Percentiles rank a stretch among this genome's conserved stretches.
phyloP scores from a whole-genome alignment of 371 early-diverging fungal species.

The Apophysomyces sp. region DNA sequence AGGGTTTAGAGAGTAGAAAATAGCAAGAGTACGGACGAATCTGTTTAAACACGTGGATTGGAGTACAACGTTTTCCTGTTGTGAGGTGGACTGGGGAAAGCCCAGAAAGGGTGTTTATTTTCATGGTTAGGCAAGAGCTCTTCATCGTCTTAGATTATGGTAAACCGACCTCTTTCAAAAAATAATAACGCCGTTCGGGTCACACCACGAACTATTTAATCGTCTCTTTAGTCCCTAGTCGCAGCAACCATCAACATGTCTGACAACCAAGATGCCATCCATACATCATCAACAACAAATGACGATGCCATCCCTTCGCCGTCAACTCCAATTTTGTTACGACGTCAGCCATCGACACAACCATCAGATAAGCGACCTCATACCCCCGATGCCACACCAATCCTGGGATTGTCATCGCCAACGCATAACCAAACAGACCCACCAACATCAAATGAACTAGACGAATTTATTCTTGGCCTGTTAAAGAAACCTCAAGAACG shows the following conservation, averaged over 20 bases:
- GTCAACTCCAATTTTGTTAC: not conserved
- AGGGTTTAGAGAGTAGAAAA: too few species aligned
- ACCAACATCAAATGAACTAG: constrained; percentile 32
- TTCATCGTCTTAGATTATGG: constrained; percentile 2
- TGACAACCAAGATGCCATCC: not conserved
- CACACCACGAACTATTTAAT: not conserved
- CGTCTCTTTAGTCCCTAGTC: not conserved
- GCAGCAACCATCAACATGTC: not conserved
- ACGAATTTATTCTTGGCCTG: constrained; percentile 66
- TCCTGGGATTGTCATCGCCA: not conserved
- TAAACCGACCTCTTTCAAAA: not conserved
- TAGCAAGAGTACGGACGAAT: too few species aligned
- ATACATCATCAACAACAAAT: not conserved
- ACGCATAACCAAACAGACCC: constrained; percentile 5
- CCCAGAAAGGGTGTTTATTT: not conserved
- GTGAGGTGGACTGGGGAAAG: too few species aligned
- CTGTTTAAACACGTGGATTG: too few species aligned
- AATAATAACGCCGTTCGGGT: not conserved
- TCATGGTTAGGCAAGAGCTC: not conserved
- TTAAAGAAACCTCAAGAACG: constrained; percentile 71
- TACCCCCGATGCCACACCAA: not conserved
- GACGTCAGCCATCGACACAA: not conserved
- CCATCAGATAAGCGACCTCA: not conserved
- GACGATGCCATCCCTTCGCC: not conserved
- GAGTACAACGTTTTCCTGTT: too few species aligned